A percentile compares a stretch with the other conserved stretches of the same genome.
Conservation (phyloP, 768 basidiomycete genomes). For the Boletus eberwhitei region DNA sequence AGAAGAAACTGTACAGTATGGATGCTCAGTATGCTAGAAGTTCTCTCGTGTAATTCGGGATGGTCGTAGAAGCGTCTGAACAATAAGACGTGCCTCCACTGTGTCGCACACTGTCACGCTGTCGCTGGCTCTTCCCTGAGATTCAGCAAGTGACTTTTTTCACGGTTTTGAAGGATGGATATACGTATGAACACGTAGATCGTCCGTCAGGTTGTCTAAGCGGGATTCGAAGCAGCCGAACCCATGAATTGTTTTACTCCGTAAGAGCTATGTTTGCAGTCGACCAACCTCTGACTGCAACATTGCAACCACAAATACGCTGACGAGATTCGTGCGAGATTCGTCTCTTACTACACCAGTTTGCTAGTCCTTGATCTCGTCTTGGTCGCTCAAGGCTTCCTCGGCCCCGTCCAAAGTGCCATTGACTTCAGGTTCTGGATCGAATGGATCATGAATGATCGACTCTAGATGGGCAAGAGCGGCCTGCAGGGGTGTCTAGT, state of each 20-base stretch:
- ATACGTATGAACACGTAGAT: neutral
- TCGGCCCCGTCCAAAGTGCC: constrained; percentile 13
- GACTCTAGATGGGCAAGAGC: constrained; percentile 81
- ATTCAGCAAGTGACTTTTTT: neutral
- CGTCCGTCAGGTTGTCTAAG: neutral
- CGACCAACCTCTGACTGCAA: neutral
- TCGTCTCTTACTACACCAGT: neutral
- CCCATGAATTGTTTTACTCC: neutral
- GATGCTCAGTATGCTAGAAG: constrained; percentile 10
- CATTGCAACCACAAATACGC: neutral
- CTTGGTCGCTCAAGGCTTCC: constrained; percentile 13
- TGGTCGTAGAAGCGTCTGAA: neutral
- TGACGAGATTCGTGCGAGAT: neutral
- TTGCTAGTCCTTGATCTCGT: constrained; percentile 10
- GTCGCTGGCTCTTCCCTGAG: neutral
- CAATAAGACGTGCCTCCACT: neutral
- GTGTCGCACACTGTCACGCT: neutral
- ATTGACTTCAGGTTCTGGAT: constrained; percentile 13
- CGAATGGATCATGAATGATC: constrained; percentile 61
- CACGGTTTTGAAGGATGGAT: neutral
- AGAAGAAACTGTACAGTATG: constrained; percentile 8
- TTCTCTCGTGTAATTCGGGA: constrained; percentile 9
- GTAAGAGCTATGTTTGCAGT: neutral
- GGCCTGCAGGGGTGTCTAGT: constrained; percentile 72
- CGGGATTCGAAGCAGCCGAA: neutral